Percentiles rank a stretch among this genome's conserved stretches.
Conservation (phyloP, 2,329 filamentous ascomycete species). For the Akanthomyces lecanii region DNA sequence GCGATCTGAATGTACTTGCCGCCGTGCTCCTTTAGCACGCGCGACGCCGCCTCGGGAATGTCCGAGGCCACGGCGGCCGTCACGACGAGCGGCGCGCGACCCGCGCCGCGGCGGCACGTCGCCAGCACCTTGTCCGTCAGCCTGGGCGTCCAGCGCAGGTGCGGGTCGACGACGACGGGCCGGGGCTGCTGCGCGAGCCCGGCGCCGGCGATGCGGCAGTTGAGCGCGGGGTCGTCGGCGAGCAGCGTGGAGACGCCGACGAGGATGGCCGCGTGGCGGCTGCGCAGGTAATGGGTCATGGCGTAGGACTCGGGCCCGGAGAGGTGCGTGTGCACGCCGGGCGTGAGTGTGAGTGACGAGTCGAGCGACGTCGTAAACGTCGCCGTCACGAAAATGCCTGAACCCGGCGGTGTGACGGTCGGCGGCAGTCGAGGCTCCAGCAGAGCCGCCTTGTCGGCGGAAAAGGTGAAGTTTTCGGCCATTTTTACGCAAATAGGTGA, state of each 20-base stretch:
- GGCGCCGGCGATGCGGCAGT: slow-evolving; percentile 66
- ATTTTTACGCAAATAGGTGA: slow-evolving; percentile 22
- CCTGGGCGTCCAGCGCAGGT: slow-evolving; percentile 64
- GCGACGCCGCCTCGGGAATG: slow-evolving; percentile 40
- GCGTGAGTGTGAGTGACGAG: slow-evolving; percentile 68
- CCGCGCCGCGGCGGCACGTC: slow-evolving; percentile 59
- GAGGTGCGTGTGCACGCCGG: slow-evolving; percentile 75
- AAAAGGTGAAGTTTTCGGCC: slow-evolving; percentile 33
- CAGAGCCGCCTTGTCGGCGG: slow-evolving; percentile 27
- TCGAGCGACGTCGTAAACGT: slow-evolving; percentile 93
- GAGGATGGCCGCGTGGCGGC: slow-evolving; percentile 76
- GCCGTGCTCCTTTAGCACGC: slow-evolving; percentile 44
- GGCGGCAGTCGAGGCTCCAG: slow-evolving; percentile 33
- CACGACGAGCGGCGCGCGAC: slow-evolving; percentile 71
- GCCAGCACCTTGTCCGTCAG: slow-evolving; percentile 60
- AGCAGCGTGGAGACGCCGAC: slow-evolving; percentile 80
- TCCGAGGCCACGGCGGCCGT: slow-evolving; percentile 42
- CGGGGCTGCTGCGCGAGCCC: slow-evolving; percentile 68
- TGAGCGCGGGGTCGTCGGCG: slow-evolving; percentile 80
- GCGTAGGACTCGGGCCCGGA: slow-evolving; percentile 81
- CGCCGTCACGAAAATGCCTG: slow-evolving; percentile 61
- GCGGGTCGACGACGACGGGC: slow-evolving; percentile 78
- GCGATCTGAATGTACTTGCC: slow-evolving; percentile 47
- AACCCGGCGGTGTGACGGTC: neutral
- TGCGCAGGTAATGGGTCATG: slow-evolving; percentile 90